Percentiles rank a stretch among this genome's conserved stretches.
Evolutionary conservation across 2,329 filamentous ascomycete genomes (phyloP).

Genomic region (Dendrostoma leiphaemia): DNA sequence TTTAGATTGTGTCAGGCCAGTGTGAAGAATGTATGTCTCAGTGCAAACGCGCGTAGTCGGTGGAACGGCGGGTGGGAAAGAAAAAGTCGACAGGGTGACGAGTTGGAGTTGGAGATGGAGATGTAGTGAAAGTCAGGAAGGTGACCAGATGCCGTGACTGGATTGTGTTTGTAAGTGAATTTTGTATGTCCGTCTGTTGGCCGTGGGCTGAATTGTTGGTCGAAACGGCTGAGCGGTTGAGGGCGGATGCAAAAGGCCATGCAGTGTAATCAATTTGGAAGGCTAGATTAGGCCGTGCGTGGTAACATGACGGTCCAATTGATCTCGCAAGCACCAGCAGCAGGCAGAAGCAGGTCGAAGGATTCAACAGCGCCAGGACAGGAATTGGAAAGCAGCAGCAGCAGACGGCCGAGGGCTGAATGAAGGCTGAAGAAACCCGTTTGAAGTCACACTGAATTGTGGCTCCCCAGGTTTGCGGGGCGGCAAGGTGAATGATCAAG

Average conservation of each 20-base stretch:
- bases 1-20: conserved; percentile 5
- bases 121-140: background rate
- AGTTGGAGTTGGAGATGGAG: too few relatives aligned
- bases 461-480: background rate
- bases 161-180: background rate
- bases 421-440: background rate
- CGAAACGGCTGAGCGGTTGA: background rate
- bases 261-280: background rate
- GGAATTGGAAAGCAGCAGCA: background rate
- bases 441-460: background rate
- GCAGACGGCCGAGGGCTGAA: background rate
- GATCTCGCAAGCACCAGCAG: background rate
- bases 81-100: background rate
- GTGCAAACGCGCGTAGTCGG: conserved; percentile 9
- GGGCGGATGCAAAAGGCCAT: too few relatives aligned
- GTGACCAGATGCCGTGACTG: background rate
- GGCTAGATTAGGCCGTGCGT: background rate
- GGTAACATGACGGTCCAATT: background rate
- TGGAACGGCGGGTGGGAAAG: conserved; percentile 4
- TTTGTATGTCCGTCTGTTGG: background rate
- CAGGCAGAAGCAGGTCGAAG: background rate
- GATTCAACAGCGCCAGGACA: background rate
- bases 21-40: conserved; percentile 14
- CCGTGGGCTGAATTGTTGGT: background rate
- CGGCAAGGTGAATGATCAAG: too few relatives aligned